phyloP scores from a whole-genome alignment of 768 basidiomycete species.

The Boletus huronensis region DNA sequence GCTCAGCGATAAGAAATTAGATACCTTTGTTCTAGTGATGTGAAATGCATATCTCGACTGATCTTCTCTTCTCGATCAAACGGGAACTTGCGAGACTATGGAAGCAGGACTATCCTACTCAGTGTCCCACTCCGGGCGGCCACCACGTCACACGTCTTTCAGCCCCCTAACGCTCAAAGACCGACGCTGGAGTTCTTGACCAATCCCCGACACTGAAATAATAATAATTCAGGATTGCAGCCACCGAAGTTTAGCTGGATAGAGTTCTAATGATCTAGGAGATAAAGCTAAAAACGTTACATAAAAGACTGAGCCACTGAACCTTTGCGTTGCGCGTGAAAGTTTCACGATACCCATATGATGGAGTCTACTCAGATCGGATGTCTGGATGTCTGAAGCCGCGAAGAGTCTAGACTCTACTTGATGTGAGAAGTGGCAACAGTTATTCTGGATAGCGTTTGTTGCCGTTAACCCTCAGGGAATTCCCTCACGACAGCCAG shows the following conservation, averaged over 20 bases:
- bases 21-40: background rate
- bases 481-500: too few relatives aligned
- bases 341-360: background rate
- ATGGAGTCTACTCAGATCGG: too few relatives aligned
- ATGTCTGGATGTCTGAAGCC: too few relatives aligned
- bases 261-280: background rate
- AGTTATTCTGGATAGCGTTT: too few relatives aligned
- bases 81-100: background rate
- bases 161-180: too few relatives aligned
- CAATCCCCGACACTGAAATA: background rate
- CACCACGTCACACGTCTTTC: background rate
- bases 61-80: background rate
- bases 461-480: too few relatives aligned
- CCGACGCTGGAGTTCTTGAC: background rate
- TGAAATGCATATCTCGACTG: background rate
- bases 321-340: too few relatives aligned
- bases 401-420: too few relatives aligned
- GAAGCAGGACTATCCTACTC: background rate
- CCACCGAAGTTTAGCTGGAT: background rate
- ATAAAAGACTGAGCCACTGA: background rate
- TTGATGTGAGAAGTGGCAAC: too few relatives aligned
- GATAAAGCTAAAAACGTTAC: background rate
- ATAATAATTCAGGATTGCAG: too few relatives aligned
- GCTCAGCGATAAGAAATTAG: background rate
- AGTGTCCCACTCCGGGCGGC: background rate